Evolutionary conservation across 2,329 filamentous ascomycete genomes (phyloP), one percentile per base, ranked within the genome.

Genomic region (Colletotrichum paranaense): DNA sequence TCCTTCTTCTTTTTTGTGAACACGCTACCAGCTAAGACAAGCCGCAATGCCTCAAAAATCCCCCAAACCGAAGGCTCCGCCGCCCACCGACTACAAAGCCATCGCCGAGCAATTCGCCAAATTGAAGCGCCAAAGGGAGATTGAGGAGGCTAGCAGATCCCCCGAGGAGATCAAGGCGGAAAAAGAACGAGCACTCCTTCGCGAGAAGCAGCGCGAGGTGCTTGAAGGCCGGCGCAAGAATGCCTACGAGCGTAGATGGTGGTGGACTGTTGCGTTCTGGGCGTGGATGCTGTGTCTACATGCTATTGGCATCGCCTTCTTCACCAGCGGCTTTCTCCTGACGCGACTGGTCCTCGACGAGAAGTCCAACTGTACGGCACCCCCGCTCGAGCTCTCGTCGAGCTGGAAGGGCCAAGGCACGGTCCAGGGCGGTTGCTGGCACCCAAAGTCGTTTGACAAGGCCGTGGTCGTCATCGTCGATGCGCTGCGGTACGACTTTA

Each of bases 401-500:
- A 84, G 80, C 68, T 86, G 85, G 85, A 75, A 80, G 46, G 83
- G 82, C 11, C 81, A 80, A 57, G 82, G 85, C 9, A 87, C 84
- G 19, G 82, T 85, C 2, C 84, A 90, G 26, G 86, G 88, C 70
- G 97, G 97, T 76, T 99, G 97, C 88, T 99, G 97, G 97, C 95
- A 98, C 81, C 94, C 95, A 42, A 97, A 95, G 85, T 94, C 92
- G 2, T 99, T 98, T 80, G 91, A 97, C 75, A 97, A 95, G 81
- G 95, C 96, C 12, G 92, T 99, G 59, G 89, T 99, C 28, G 90
- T 99, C 68, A 86, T 99, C 63, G 93, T 99, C 71, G 97, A 99
- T 82, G 97, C 97, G 66, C 88, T 99, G 72, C 93, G 97, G 73
- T 99, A 99, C 84, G 97, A 99, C 82, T 99, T 99, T 78, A 97